A percentile compares a stretch with the other conserved stretches of the same genome.
phyloP scores from a whole-genome alignment of 371 early-diverging fungal genomes.

The Mortierella sp. region DNA sequence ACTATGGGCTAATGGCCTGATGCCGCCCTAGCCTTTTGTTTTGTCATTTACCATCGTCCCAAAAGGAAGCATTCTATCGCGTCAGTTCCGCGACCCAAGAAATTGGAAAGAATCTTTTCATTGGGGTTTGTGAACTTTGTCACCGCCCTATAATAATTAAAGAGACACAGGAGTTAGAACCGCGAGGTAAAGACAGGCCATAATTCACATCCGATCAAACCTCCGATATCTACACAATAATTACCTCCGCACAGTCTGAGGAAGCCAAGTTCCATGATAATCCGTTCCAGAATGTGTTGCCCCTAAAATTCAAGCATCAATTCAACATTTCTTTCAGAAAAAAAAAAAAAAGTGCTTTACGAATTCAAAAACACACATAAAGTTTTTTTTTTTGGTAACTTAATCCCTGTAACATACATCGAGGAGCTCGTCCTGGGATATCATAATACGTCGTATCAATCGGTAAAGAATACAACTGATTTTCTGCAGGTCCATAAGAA shows the following conservation, averaged over 20 bases:
- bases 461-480: constrained; percentile 83
- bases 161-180: neutral
- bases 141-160: constrained; percentile 66
- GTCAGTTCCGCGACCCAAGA: constrained; percentile 92
- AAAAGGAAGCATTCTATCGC: constrained; percentile 92
- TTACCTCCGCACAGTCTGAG: constrained; percentile 89
- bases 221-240: no score
- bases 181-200: neutral
- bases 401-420: constrained; percentile 64
- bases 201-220: neutral
- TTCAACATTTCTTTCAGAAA: neutral
- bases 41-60: constrained; percentile 70
- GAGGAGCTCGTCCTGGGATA: constrained; percentile 90
- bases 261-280: constrained; percentile 96
- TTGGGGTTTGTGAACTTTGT: constrained; percentile 80
- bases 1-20: neutral
- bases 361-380: no score
- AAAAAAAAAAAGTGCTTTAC: no score
- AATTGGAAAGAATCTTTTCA: constrained; percentile 89
- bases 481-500: constrained; percentile 82
- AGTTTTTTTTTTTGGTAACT: no score
- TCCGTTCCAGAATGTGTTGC: constrained; percentile 93
- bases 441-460: constrained; percentile 90
- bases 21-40: neutral
- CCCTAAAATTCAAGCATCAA: constrained; percentile 58